phyloP scores from a whole-genome alignment of 2,329 filamentous ascomycete genomes.

The Pseudogymnoascus sp. region DNA sequence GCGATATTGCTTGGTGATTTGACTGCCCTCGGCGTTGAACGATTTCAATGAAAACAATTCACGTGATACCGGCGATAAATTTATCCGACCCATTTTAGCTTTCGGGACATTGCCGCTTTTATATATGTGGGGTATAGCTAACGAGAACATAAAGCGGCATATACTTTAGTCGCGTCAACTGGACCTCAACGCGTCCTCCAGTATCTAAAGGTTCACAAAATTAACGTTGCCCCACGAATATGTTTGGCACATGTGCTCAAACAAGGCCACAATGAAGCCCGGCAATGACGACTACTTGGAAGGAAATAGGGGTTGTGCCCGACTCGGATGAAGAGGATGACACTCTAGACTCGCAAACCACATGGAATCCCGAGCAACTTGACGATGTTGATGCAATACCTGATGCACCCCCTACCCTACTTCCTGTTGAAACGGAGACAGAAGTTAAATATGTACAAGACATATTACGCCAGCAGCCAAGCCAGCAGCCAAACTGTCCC shows the following conservation, averaged over 20 bases:
- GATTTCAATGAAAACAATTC: neutral
- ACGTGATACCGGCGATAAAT: neutral
- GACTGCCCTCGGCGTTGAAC: neutral
- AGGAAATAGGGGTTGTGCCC: constrained; percentile 29
- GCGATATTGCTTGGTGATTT: neutral
- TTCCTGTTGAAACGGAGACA: neutral
- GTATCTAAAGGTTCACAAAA: neutral
- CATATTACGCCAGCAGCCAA: neutral
- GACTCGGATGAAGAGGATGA: constrained; percentile 31
- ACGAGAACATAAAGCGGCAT: neutral
- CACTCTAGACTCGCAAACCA: constrained; percentile 17
- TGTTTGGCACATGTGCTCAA: neutral
- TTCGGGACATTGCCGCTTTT: neutral
- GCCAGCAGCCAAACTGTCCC: neutral
- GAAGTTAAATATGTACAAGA: neutral
- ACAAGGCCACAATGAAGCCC: neutral
- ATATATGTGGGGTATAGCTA: neutral
- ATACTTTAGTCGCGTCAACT: constrained; percentile 4
- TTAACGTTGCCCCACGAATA: neutral
- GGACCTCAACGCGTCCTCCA: neutral
- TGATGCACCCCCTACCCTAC: neutral
- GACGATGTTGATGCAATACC: constrained; percentile 5
- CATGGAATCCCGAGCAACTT: neutral
- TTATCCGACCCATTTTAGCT: neutral
- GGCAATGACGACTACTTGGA: constrained; percentile 22